Evolutionary conservation across 768 basidiomycete species (phyloP), one percentile per base, ranked within the genome.

Genomic region (Pleurotus sapidus): DNA sequence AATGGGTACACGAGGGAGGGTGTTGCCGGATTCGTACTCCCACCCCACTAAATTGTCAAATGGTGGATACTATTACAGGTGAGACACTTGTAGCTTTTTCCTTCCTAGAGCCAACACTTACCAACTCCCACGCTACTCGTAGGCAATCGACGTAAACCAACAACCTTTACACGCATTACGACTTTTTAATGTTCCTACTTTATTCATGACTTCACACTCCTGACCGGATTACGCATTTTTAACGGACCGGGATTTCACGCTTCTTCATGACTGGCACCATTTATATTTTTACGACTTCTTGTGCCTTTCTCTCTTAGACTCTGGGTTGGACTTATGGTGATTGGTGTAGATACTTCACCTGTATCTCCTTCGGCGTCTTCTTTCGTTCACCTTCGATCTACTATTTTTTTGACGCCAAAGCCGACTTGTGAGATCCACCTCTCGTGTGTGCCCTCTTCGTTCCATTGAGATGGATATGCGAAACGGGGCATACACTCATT

Each of bases 1-100:
- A 58, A 51, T n/a, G 47, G 54, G 20, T 56, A 59, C 42, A 15
- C 50, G 9, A 56, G 56, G 27, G 39, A 50, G 30, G 59, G 46
- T 17, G 50, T 56, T 59, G 59, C 59, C 34, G 59, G 48, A 46
- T 59, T 46, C 34, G 55, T 59, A 1, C 24, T 51, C 12, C 59
- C 59, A n/a, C 51, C 51, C 37, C 34, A 53, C 18, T 53, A 53
- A 40, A 24, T 15, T 11, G 38, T 24, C 24, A 3, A 9, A 20
- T 15, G 39, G 30, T 17, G 15, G 23, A 15, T 15, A 18, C 9
- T 23, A 23, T 12, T 0, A 14, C 20, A 17, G 27, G 12, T 37
- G 38, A 34, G 30, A 23, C 51, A 2, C 30, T n/a, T 9, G 30
- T 30, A 30, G 8, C 30, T 2, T 30, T 30, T 30, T 30, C 11